Evolutionary conservation across 1,284 basidiomycete genomes (phyloP), one percentile per base, ranked within the genome.

Genomic region (Ustilago lituana): DNA sequence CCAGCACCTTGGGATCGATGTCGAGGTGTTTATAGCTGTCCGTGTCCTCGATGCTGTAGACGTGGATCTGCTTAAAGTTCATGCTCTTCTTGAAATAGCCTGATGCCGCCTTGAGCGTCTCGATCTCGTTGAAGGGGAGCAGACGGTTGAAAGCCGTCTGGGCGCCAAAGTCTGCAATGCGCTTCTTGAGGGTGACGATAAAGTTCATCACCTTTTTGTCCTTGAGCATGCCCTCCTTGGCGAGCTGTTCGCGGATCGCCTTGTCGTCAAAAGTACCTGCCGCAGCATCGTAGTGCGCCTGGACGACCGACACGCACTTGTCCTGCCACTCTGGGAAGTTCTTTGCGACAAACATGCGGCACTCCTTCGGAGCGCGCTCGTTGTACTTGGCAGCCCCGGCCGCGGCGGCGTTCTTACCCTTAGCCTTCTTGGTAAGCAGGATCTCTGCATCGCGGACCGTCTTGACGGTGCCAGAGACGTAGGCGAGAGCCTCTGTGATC

Each of bases 171-270:
- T 91, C 88, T 3, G 87, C 84, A 82, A 94, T 90, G 17, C 92
- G 90, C 88, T 92, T 93, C 90, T 97, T 96, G 88, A 96, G 90
- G 24, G 86, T 84, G 73, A 95, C 91, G 54, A 94, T 88, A 85
- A 97, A 98, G 29, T 94, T 94, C 94, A 98, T 98, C 38, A 87
- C 87, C 64, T 90, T 89, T 86, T 98, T 98, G 84, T 98, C 93
- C 87, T 97, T 97, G 84, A 93, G 89, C 83, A 97, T 82, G 12
- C 92, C 93, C n/a, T 86, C 87, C 79, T 87, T 86, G 11, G 86
- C 87, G 70, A 98, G 83, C 61, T 88, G 80, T 77, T 89, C 85
- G 77, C 90, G 87, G 62, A 96, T 87, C 82, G 89, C 90, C 46
- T 85, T 88, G 80, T 98, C 94, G 82, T 98, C 92, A 36, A 97